These are phyloP conservation scores for Saccharata proteae DNA, from an alignment of 2,329 filamentous ascomycete genomes.

Conservation along the genomic window DNA sequence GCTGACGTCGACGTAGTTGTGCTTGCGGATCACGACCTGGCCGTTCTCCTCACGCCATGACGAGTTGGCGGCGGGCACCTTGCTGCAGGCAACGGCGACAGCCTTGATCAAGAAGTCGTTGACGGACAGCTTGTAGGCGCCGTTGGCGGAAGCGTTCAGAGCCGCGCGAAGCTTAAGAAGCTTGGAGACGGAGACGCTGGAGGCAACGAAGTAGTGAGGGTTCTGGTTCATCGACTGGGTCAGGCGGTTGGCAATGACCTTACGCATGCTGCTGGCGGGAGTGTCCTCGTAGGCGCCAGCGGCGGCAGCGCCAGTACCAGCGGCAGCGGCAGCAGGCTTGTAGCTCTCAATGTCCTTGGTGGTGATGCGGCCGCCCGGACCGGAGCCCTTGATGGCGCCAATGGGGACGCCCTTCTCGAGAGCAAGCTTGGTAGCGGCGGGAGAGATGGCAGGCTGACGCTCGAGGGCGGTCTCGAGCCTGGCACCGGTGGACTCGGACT, in stretches of 20 bases:
- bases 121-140: slow-evolving; percentile 98
- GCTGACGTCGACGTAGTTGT: slow-evolving; percentile 85
- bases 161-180: slow-evolving; percentile 91
- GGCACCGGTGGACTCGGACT: slow-evolving; percentile 62
- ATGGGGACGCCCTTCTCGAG: slow-evolving; percentile 73
- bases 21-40: slow-evolving; percentile 71
- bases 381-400: slow-evolving; percentile 71
- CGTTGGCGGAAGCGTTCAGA: slow-evolving; percentile 76
- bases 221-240: slow-evolving; percentile 83
- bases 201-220: slow-evolving; percentile 96
- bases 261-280: slow-evolving; percentile 86
- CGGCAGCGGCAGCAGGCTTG: slow-evolving; percentile 39
- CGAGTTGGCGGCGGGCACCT: slow-evolving; percentile 92
- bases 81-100: slow-evolving; percentile 73
- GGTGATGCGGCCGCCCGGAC: slow-evolving; percentile 75
- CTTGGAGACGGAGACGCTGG: slow-evolving; percentile 83
- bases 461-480: slow-evolving; percentile 75
- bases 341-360: slow-evolving; percentile 89
- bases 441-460: slow-evolving; percentile 61
- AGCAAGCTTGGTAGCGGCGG: slow-evolving; percentile 69
- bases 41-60: slow-evolving; percentile 77
- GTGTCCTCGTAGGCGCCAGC: slow-evolving; percentile 64
- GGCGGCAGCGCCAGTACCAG: slow-evolving; percentile 37
- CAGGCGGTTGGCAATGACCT: slow-evolving; percentile 88
- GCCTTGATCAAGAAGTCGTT: slow-evolving; percentile 99